Evolutionary conservation across 768 basidiomycete genomes (phyloP).

Genomic region (Fibroporia radiculosa): DNA sequence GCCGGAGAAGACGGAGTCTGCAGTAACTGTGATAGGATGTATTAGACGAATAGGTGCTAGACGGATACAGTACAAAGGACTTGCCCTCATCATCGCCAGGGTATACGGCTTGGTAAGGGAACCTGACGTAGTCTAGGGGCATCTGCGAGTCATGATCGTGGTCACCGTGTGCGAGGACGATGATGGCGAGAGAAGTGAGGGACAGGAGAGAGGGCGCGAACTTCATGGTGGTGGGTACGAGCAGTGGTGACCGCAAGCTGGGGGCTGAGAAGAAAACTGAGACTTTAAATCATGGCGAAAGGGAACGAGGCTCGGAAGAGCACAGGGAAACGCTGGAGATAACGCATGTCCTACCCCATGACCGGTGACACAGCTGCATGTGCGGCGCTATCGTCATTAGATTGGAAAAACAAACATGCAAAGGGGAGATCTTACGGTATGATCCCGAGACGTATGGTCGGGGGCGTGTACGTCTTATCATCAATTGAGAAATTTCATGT

Average conservation of each 20-base stretch:
- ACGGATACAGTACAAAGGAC: neutral
- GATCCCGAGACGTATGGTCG: neutral
- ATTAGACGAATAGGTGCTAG: neutral
- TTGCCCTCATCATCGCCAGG: constrained; percentile 53
- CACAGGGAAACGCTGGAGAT: constrained; percentile 5
- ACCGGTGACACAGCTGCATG: constrained; percentile 1
- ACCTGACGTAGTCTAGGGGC: constrained; percentile 61
- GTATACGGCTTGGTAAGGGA: constrained; percentile 54
- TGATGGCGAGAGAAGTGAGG: constrained; percentile 18
- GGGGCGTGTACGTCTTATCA: constrained; percentile 1
- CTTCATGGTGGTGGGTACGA: constrained; percentile 1
- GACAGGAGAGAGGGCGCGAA: neutral
- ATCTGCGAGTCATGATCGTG: constrained; percentile 45
- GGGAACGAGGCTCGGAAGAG: neutral
- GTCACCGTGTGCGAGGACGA: constrained; percentile 24
- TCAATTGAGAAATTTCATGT: neutral
- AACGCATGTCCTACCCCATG: constrained; percentile 9
- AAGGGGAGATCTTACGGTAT: constrained; percentile 7
- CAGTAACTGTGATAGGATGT: constrained; percentile 44
- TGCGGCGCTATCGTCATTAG: neutral
- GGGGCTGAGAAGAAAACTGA: neutral
- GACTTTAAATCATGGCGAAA: constrained; percentile 1
- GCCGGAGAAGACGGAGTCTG: constrained; percentile 75
- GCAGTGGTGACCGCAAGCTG: neutral
- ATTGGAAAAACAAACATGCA: constrained; percentile 8